phyloP scores from a whole-genome alignment of 306 rosid species.

The Corylus americana region DNA sequence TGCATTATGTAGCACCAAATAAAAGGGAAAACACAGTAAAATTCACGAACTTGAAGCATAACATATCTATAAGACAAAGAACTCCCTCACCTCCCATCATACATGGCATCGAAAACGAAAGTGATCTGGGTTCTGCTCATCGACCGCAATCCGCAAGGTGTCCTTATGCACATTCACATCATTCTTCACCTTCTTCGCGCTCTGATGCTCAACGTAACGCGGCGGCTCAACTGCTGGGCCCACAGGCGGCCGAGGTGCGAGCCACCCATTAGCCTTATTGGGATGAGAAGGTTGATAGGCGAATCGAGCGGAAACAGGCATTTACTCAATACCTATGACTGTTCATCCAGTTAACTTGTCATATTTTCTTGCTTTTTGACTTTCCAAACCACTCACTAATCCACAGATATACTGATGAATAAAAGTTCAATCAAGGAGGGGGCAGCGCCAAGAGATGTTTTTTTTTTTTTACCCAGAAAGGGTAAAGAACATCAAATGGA shows the following conservation, averaged over 20 bases:
- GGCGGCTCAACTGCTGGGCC: conserved; percentile 43
- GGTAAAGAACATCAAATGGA: conserved; percentile 23
- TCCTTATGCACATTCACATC: conserved; percentile 80
- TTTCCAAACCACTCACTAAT: conserved; percentile 10
- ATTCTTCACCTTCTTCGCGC: conserved; percentile 76
- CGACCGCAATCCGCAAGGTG: conserved; percentile 58
- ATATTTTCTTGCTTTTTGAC: conserved; percentile 8
- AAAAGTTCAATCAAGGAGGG: conserved; percentile 25
- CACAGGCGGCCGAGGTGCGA: conserved; percentile 34
- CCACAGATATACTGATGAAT: conserved; percentile 21
- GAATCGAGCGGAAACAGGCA: conserved; percentile 29
- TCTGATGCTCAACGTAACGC: conserved; percentile 71
- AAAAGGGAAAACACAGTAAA: neutral
- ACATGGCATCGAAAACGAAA: conserved; percentile 78
- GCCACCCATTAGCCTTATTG: conserved; percentile 57
- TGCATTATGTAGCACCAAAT: neutral
- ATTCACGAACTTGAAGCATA: conserved; percentile 1
- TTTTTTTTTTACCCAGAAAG: conserved; percentile 13
- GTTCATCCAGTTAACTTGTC: conserved; percentile 21
- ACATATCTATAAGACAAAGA: neutral
- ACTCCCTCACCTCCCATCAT: conserved; percentile 67
- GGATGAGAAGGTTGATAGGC: conserved; percentile 46
- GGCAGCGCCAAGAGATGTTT: neutral
- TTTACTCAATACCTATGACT: conserved; percentile 24
- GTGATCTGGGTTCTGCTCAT: conserved; percentile 62